Conservation (phyloP, 495 filamentous ascomycete genomes). For the Xylaria palmicola region DNA sequence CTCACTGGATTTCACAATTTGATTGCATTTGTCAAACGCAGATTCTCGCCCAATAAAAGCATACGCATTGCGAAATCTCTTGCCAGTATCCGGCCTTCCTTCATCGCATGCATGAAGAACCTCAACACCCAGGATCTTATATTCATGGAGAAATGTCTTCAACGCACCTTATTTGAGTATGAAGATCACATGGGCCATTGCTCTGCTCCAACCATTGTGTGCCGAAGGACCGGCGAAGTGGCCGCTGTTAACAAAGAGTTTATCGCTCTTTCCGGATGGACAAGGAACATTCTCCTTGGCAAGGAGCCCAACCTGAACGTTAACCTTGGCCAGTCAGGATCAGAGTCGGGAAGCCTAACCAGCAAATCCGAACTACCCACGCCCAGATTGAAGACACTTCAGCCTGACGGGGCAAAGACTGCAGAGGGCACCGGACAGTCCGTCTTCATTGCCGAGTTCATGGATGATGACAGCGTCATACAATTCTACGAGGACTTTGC, state of each 20-base stretch:
- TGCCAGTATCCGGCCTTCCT: constrained; percentile 84
- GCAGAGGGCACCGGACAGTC: constrained; percentile 52
- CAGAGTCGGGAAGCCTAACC: constrained; percentile 33
- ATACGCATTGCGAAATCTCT: constrained; percentile 82
- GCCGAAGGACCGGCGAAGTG: constrained; percentile 87
- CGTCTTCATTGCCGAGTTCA: constrained; percentile 84
- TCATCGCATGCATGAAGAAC: constrained; percentile 83
- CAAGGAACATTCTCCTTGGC: constrained; percentile 83
- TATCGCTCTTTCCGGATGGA: constrained; percentile 90
- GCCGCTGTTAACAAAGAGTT: constrained; percentile 94
- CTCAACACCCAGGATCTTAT: constrained; percentile 84
- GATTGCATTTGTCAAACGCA: constrained; percentile 73
- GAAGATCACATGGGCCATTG: constrained; percentile 86
- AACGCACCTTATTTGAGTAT: constrained; percentile 87
- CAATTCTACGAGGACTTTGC: constrained; percentile 97
- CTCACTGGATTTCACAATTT: constrained; percentile 86
- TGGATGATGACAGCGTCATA: constrained; percentile 90
- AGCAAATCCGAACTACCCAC: constrained; percentile 45
- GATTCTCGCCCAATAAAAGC: constrained; percentile 68
- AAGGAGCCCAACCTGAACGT: constrained; percentile 86
- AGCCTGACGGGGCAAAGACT: constrained; percentile 31
- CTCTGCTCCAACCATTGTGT: constrained; percentile 88
- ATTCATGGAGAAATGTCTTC: constrained; percentile 96
- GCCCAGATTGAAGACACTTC: constrained; percentile 43
- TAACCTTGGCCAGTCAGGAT: constrained; percentile 57